Evolutionary conservation across 2,329 filamentous ascomycete species (phyloP).

Genomic region (Pyricularia grisea): DNA sequence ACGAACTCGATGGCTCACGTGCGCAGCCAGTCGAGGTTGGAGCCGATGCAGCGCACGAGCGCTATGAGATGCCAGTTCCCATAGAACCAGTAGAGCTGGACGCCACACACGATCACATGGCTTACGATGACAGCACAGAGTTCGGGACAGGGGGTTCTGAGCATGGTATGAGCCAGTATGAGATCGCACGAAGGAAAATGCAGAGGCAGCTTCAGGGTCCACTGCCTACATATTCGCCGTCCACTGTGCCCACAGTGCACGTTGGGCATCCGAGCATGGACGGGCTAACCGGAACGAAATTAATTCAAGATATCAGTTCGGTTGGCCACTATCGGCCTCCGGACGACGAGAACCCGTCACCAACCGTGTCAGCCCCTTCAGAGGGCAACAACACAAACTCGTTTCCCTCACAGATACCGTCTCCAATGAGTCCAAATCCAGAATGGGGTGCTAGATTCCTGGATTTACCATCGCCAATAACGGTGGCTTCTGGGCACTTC

Average conservation of each 20-base stretch:
- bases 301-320: conserved; percentile 22
- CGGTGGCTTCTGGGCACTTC: conserved; percentile 15
- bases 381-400: conserved; percentile 28
- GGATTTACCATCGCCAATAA: conserved; percentile 33
- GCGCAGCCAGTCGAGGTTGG: conserved; percentile 28
- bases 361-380: conserved; percentile 20
- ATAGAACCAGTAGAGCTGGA: conserved; percentile 39
- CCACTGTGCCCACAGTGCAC: conserved; percentile 10
- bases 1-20: conserved; percentile 18
- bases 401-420: conserved; percentile 30
- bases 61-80: conserved; percentile 41
- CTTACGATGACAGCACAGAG: conserved; percentile 24
- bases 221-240: conserved; percentile 38
- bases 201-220: conserved; percentile 40
- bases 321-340: conserved; percentile 23
- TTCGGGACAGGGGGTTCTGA: conserved; percentile 28
- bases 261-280: conserved; percentile 10
- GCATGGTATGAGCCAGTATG: conserved; percentile 34
- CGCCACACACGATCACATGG: conserved; percentile 25
- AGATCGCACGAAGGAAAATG: conserved; percentile 39
- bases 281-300: conserved; percentile 22
- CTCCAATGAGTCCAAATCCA: conserved; percentile 34
- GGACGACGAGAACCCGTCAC: conserved; percentile 17
- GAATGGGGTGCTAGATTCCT: conserved; percentile 29
- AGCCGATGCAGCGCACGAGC: conserved; percentile 34